Conservation (phyloP, 2,329 filamentous ascomycete genomes). For the Juglanconis sp. region DNA sequence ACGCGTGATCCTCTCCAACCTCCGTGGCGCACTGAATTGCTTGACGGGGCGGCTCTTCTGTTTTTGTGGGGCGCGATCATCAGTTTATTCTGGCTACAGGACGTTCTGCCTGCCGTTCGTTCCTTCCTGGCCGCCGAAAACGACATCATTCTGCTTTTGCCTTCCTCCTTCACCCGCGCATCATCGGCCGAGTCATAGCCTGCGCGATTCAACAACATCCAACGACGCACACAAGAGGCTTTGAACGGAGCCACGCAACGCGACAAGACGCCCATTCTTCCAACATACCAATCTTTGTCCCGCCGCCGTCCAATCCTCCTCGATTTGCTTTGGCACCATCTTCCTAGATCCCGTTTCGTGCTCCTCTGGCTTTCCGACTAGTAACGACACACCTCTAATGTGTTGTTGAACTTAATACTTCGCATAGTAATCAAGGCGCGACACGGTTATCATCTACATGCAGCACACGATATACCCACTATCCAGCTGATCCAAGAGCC, state of each 20-base stretch:
- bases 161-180: not conserved
- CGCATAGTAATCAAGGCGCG: conserved; percentile 5
- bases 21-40: not conserved
- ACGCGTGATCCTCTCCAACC: not conserved
- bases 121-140: not conserved
- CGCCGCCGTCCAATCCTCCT: not conserved
- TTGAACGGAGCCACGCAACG: not conserved
- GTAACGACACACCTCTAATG: conserved; percentile 1
- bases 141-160: not conserved
- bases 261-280: not conserved
- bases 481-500: conserved; percentile 1
- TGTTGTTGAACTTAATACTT: conserved; percentile 4
- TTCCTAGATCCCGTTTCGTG: not conserved
- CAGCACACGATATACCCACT: not conserved
- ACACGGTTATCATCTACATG: conserved; percentile 7
- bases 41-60: not conserved
- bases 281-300: not conserved
- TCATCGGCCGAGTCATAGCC: not conserved
- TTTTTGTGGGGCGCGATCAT: not conserved
- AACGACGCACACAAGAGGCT: not conserved
- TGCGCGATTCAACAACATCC: not conserved
- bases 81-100: not conserved
- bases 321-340: not conserved
- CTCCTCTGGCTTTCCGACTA: not conserved
- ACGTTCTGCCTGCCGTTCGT: not conserved